Conservation (phyloP, 2,329 filamentous ascomycete species). For the Plectosphaerella sp. region DNA sequence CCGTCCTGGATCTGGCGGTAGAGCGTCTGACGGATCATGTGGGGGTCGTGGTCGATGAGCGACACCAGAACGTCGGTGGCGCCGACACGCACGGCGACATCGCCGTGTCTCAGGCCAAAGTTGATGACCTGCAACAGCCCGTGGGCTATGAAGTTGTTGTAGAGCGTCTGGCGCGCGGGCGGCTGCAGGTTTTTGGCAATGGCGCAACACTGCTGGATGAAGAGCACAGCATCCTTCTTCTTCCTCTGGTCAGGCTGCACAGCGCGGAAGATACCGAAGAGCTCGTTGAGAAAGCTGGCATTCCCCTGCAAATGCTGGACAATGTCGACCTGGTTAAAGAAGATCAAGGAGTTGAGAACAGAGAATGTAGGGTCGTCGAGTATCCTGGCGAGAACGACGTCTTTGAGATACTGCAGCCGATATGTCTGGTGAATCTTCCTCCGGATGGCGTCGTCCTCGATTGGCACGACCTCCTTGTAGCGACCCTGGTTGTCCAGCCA, state of each 20-base stretch:
- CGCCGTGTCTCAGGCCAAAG: conserved; percentile 80
- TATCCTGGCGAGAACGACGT: conserved; percentile 94
- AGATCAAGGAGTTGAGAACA: conserved; percentile 94
- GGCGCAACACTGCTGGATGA: conserved; percentile 92
- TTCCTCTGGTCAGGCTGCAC: conserved; percentile 61
- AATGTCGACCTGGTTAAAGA: conserved; percentile 98
- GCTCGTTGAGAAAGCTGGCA: conserved; percentile 69
- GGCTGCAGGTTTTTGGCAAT: conserved; percentile 94
- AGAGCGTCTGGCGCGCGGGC: conserved; percentile 73
- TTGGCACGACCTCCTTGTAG: conserved; percentile 94
- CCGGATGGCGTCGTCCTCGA: conserved; percentile 75
- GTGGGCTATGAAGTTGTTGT: conserved; percentile 83
- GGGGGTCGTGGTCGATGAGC: conserved; percentile 91
- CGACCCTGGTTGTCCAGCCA: conserved; percentile 85
- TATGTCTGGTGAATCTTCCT: conserved; percentile 96
- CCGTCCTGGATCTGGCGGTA: conserved; percentile 89
- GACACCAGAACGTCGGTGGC: conserved; percentile 91
- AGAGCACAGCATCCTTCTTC: conserved; percentile 91
- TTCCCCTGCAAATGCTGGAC: conserved; percentile 91
- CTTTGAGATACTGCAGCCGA: conserved; percentile 92
- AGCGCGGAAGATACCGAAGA: conserved; percentile 79
- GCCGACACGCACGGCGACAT: conserved; percentile 81
- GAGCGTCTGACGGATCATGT: conserved; percentile 90
- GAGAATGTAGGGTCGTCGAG: conserved; percentile 97
- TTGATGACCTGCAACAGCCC: conserved; percentile 88